phyloP scores from a whole-genome alignment of 1,284 basidiomycete genomes.

The Fomitopsis betulina region DNA sequence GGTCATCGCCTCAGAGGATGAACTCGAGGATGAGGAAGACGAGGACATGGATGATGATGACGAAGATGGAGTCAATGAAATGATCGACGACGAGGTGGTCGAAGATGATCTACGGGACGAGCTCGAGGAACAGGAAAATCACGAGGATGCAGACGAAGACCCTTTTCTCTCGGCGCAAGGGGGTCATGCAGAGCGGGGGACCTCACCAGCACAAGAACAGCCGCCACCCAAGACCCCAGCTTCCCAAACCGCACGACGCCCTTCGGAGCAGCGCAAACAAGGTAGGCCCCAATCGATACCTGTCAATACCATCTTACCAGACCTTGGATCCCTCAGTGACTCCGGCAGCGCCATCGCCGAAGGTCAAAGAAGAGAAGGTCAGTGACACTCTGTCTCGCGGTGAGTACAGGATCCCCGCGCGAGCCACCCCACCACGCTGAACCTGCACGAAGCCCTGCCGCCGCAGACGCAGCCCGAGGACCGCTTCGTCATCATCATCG shows the following conservation, averaged over 20 bases:
- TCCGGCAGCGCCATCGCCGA: background rate
- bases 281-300: background rate
- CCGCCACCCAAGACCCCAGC: background rate
- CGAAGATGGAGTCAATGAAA: background rate
- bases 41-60: background rate
- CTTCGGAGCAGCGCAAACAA: background rate
- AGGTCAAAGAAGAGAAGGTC: background rate
- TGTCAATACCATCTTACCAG: background rate
- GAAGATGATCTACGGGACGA: background rate
- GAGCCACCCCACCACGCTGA: background rate
- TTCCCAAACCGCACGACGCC: background rate
- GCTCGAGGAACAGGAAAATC: background rate
- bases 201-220: background rate
- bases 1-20: background rate
- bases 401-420: background rate
- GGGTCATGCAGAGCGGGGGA: background rate
- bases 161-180: background rate
- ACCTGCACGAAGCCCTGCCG: background rate
- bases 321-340: background rate
- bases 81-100: background rate
- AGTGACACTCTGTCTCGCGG: background rate
- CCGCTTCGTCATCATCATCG: constrained; percentile 21
- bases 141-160: background rate
- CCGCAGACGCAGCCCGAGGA: constrained; percentile 12
- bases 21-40: constrained; percentile 1